These are phyloP conservation scores for Apiospora sp. DNA, from an alignment of 2,329 filamentous ascomycete genomes.

Conservation along the genomic window DNA sequence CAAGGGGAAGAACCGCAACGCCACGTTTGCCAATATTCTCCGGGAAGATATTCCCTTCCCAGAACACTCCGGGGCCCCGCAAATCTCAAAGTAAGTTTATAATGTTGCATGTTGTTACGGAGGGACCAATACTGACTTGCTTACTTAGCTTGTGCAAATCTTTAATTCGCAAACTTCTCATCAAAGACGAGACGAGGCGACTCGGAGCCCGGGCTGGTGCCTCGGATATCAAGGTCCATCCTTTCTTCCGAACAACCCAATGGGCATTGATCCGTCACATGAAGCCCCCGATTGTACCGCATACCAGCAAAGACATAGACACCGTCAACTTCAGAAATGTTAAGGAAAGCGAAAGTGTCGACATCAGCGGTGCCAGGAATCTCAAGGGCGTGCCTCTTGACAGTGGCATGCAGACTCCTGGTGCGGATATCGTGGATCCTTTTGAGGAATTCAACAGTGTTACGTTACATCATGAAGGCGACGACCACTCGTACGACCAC, in stretches of 20 bases:
- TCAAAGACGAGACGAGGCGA: slow-evolving; percentile 95
- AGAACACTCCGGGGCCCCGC: slow-evolving; percentile 82
- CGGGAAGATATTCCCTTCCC: slow-evolving; percentile 96
- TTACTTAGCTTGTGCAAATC: slow-evolving; percentile 86
- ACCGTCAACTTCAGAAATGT: slow-evolving; percentile 98
- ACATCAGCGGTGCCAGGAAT: slow-evolving; percentile 70
- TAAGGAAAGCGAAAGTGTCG: slow-evolving; percentile 95
- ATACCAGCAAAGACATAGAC: slow-evolving; percentile 88
- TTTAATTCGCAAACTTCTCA: slow-evolving; percentile 92
- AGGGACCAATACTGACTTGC: background rate
- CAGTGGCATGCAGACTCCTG: slow-evolving; percentile 84
- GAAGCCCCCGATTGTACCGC: slow-evolving; percentile 96
- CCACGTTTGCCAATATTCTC: slow-evolving; percentile 96
- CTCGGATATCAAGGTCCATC: slow-evolving; percentile 94
- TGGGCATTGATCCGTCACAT: slow-evolving; percentile 97
- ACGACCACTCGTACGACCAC: slow-evolving; percentile 63
- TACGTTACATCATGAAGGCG: slow-evolving; percentile 94
- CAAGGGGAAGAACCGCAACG: slow-evolving; percentile 98
- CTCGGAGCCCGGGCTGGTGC: slow-evolving; percentile 93
- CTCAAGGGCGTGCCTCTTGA: slow-evolving; percentile 86
- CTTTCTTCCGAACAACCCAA: slow-evolving; percentile 94
- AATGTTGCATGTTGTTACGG: slow-evolving; percentile 24
- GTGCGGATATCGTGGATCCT: slow-evolving; percentile 78
- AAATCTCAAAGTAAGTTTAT: slow-evolving; percentile 86
- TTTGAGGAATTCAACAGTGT: slow-evolving; percentile 99